Conservation (phyloP, 352 stramenopile genomes). For the Phytopythium delawarense region DNA sequence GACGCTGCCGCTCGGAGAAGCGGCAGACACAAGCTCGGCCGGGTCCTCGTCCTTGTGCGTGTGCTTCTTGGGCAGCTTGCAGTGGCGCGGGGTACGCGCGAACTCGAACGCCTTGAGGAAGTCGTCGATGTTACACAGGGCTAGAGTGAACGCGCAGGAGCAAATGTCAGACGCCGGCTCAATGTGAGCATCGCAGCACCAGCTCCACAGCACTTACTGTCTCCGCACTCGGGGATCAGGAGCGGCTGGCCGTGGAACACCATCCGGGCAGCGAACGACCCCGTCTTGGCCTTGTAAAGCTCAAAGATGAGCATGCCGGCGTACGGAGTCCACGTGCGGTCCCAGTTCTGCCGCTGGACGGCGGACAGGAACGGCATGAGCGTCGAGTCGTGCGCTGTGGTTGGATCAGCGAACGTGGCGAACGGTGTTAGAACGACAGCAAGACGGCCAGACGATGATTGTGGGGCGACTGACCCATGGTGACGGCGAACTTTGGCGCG, state of each 20-base stretch:
- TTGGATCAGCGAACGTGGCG: background rate
- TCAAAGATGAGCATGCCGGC: conserved; percentile 71
- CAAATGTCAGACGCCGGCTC: conserved; percentile 10
- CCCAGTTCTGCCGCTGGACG: conserved; percentile 68
- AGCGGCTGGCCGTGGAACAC: conserved; percentile 76
- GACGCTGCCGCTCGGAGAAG: conserved; percentile 10
- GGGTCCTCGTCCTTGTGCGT: conserved; percentile 19
- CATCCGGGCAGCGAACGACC: conserved; percentile 51
- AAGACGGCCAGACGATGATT: too few relatives aligned
- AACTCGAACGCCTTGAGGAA: conserved; percentile 60
- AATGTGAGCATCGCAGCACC: background rate
- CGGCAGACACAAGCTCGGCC: conserved; percentile 20
- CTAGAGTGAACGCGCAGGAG: conserved; percentile 10
- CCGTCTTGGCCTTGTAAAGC: conserved; percentile 73
- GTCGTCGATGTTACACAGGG: conserved; percentile 57
- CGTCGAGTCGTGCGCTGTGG: conserved; percentile 68
- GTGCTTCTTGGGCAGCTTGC: conserved; percentile 31
- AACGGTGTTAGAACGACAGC: background rate
- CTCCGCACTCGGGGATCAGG: conserved; percentile 59
- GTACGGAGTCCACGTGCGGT: conserved; percentile 83
- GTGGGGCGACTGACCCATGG: conserved; percentile 51
- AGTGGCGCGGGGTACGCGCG: conserved; percentile 47
- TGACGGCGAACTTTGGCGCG: conserved; percentile 63
- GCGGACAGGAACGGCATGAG: conserved; percentile 82
- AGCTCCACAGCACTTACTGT: conserved; percentile 39